These are phyloP conservation scores for Tillandsia leiboldiana DNA, from an alignment of 176 grass and related monocot species.

Conservation along the genomic window DNA sequence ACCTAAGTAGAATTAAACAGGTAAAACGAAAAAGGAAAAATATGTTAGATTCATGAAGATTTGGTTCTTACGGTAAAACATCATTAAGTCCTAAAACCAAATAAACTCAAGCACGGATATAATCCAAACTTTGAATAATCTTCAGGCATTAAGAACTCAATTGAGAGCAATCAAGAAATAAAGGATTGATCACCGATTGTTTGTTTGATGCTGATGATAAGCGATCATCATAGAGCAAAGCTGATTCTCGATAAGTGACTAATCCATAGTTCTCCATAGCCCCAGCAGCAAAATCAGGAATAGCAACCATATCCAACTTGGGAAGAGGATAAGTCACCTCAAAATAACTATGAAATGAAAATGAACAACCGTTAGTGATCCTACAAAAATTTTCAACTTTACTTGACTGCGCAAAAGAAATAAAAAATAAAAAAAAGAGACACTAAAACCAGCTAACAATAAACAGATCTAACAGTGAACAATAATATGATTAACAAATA, in stretches of 20 bases:
- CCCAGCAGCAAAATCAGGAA: constrained; percentile 79
- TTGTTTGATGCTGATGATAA: constrained; percentile 47
- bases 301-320: constrained; percentile 91
- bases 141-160: constrained; percentile 8
- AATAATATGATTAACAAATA: too few species aligned
- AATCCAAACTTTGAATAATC: background rate
- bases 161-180: constrained; percentile 7
- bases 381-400: background rate
- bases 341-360: constrained; percentile 58
- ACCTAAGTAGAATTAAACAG: constrained; percentile 36
- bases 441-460: too few species aligned
- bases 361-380: constrained; percentile 3
- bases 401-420: background rate
- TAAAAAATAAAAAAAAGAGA: background rate
- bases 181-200: constrained; percentile 32
- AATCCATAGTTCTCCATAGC: constrained; percentile 98
- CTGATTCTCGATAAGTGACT: constrained; percentile 56
- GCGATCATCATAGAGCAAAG: constrained; percentile 69
- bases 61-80: background rate
- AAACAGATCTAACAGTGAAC: too few species aligned
- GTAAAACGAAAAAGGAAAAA: background rate
- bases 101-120: constrained; percentile 9
- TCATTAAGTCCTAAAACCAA: background rate
- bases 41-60: background rate
- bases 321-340: constrained; percentile 74